Conservation (phyloP, 352 stramenopile genomes). For the Thraustotheca clavata region DNA sequence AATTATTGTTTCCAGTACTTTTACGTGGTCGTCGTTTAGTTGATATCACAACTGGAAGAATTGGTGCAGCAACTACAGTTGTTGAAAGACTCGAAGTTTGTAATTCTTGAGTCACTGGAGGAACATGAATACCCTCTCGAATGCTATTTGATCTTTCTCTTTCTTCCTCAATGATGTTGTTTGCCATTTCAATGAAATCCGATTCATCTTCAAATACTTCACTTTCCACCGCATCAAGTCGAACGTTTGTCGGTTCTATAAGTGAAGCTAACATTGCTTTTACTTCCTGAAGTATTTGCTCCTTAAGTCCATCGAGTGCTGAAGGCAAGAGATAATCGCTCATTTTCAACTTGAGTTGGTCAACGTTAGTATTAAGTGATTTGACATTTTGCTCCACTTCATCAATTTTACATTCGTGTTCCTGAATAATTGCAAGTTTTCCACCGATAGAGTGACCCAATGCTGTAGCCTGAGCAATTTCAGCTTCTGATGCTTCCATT, state of each 20-base stretch:
- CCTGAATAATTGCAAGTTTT: constrained; percentile 4
- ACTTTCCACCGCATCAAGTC: not conserved
- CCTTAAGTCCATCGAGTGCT: constrained; percentile 1
- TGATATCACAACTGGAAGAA: too few relatives aligned
- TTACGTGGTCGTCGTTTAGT: too few relatives aligned
- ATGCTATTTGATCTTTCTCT: not conserved
- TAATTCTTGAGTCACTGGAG: not conserved
- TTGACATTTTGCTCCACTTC: not conserved
- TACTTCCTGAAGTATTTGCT: not conserved
- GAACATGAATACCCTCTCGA: not conserved
- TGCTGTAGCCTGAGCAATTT: not conserved
- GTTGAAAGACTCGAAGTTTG: too few relatives aligned
- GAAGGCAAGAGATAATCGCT: not conserved
- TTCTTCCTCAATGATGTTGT: not conserved
- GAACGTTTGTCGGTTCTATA: not conserved
- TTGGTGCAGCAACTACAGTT: too few relatives aligned
- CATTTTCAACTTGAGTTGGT: not conserved
- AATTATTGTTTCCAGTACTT: too few relatives aligned
- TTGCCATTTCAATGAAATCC: not conserved
- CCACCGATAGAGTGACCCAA: not conserved
- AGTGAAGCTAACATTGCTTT: not conserved
- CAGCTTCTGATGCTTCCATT: not conserved
- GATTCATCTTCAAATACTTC: not conserved
- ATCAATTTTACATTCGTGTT: not conserved
- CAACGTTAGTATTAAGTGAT: not conserved